phyloP scores from a whole-genome alignment of 331 rosid genomes.

The Quercus phellos region DNA sequence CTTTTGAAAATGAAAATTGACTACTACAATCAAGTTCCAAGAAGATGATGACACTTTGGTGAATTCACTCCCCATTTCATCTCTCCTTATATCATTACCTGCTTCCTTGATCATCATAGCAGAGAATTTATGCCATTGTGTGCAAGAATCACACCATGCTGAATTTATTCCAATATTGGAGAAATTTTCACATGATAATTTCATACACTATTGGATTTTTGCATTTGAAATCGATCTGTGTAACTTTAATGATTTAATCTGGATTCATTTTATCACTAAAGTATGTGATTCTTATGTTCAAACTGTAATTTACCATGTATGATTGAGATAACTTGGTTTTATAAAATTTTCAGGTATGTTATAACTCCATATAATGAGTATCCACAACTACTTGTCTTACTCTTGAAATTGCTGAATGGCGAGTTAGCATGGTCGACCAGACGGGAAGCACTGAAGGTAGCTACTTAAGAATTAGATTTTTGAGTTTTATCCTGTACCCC shows the following conservation, averaged over 20 bases:
- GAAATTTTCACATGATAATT: neutral
- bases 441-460: conserved; percentile 94
- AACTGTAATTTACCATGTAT: conserved; percentile 5
- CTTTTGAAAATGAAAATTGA: too few relatives aligned
- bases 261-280: conserved; percentile 1
- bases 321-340: neutral
- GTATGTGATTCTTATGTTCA: conserved; percentile 14
- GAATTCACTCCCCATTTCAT: neutral
- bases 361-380: conserved; percentile 95
- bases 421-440: conserved; percentile 96
- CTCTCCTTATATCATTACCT: neutral
- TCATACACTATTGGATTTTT: too few relatives aligned
- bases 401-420: conserved; percentile 86
- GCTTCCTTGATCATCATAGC: neutral
- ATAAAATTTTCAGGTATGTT: conserved; percentile 60
- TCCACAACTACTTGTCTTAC: conserved; percentile 76
- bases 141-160: neutral
- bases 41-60: neutral
- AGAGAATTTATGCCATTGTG: neutral
- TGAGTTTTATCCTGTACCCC: conserved; percentile 12
- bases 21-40: neutral
- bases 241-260: neutral
- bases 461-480: conserved; percentile 12
- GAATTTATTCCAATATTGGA: neutral
- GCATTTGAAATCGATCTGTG: too few relatives aligned